Evolutionary conservation across 2,329 filamentous ascomycete species (phyloP).

Genomic region (Sclerotiophoma versabilis): DNA sequence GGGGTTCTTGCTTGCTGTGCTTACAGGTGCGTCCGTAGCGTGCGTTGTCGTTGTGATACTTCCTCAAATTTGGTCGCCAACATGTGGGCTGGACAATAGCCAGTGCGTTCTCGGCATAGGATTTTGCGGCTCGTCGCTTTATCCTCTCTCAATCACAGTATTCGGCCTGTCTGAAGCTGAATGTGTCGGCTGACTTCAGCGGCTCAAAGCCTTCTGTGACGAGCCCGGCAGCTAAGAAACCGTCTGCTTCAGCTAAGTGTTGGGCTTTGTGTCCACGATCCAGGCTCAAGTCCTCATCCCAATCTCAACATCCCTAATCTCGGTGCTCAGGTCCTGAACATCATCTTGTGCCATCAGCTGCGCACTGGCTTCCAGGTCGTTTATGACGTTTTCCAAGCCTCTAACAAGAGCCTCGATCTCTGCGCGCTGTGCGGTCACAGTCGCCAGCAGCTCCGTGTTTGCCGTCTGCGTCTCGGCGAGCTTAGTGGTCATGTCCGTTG

Average conservation of each 20-base stretch:
- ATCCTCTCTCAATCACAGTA: not conserved
- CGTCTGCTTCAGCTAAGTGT: not conserved
- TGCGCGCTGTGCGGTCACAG: conserved; percentile 60
- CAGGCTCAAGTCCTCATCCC: conserved; percentile 43
- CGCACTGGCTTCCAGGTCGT: conserved; percentile 62
- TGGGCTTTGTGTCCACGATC: not conserved
- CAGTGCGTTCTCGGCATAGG: not conserved
- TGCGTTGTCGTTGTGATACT: not conserved
- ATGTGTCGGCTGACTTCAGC: not conserved
- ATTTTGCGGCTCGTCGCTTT: not conserved
- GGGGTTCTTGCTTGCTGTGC: not conserved
- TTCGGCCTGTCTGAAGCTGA: not conserved
- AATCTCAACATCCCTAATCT: conserved; percentile 46
- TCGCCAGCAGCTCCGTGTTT: conserved; percentile 61
- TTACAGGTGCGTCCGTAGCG: not conserved
- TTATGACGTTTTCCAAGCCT: conserved; percentile 63
- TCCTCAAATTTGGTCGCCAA: not conserved
- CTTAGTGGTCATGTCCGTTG: conserved; percentile 57
- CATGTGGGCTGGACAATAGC: not conserved
- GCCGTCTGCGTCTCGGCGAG: conserved; percentile 59
- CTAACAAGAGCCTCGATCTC: conserved; percentile 65
- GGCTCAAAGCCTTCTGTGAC: not conserved
- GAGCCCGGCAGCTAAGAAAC: not conserved
- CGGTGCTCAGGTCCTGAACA: conserved; percentile 44
- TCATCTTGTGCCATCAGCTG: conserved; percentile 50